Conservation (phyloP, 202 grass and related monocot species). For the Brachypodium distachyon region DNA sequence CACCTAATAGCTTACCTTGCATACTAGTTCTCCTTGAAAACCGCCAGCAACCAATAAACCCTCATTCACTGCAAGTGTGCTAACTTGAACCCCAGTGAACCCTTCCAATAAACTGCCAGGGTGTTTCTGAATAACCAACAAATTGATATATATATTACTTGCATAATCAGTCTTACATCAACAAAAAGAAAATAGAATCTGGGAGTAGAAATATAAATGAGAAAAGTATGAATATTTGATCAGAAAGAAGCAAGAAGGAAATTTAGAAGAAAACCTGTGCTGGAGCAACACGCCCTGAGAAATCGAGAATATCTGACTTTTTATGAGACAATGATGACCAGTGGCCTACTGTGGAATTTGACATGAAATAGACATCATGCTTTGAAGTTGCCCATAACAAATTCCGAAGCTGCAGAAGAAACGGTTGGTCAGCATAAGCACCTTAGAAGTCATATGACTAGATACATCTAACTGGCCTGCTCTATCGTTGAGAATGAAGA, state of each 20-base stretch:
- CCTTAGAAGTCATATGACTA: constrained; percentile 7
- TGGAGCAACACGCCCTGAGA: constrained; percentile 72
- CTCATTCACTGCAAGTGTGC: constrained; percentile 81
- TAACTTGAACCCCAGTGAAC: constrained; percentile 76
- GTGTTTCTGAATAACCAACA: constrained; percentile 54
- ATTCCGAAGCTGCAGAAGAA: constrained; percentile 77
- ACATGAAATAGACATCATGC: constrained; percentile 94
- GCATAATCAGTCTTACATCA: background rate
- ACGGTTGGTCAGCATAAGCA: constrained; percentile 17
- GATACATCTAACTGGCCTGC: background rate
- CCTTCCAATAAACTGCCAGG: constrained; percentile 69
- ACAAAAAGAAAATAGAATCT: background rate
- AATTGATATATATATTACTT: background rate
- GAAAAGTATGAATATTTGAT: background rate
- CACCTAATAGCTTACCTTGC: constrained; percentile 50
- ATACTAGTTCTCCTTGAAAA: constrained; percentile 92
- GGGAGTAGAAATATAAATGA: background rate
- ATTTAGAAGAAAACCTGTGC: constrained; percentile 45
- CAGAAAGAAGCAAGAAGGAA: background rate
- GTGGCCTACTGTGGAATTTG: constrained; percentile 64
- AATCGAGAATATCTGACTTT: constrained; percentile 60
- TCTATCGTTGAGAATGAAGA: background rate
- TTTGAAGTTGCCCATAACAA: constrained; percentile 94
- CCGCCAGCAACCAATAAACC: constrained; percentile 83
- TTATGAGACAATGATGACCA: constrained; percentile 68